Percentiles rank a stretch among this genome's conserved stretches.
phyloP scores from a whole-genome alignment of 2,329 filamentous ascomycete species.

The Septoria linicola region DNA sequence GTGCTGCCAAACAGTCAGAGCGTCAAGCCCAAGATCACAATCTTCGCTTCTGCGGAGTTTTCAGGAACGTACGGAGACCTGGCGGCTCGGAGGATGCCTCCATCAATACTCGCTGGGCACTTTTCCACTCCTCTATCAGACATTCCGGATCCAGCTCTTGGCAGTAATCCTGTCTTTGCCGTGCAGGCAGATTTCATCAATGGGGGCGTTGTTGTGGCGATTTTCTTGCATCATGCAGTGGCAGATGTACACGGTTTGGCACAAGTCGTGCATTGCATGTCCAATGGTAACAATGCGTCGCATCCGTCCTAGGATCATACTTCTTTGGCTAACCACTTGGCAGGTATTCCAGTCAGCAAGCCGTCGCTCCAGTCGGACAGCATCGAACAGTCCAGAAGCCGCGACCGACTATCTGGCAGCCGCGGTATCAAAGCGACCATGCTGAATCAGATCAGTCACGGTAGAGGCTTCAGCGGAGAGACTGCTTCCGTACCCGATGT shows the following conservation, averaged over 20 bases:
- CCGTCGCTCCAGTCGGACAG: slow-evolving; percentile 17
- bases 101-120: slow-evolving; percentile 14
- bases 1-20: slow-evolving; percentile 19
- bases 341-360: background rate
- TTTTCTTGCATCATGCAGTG: slow-evolving; percentile 28
- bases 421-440: slow-evolving; percentile 15
- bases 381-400: slow-evolving; percentile 13
- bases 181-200: slow-evolving; percentile 28
- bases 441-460: slow-evolving; percentile 12
- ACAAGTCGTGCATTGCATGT: slow-evolving; percentile 25
- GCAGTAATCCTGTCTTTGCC: slow-evolving; percentile 22
- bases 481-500: background rate
- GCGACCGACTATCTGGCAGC: slow-evolving; percentile 21
- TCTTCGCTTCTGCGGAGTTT: slow-evolving; percentile 11
- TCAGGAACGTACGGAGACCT: slow-evolving; percentile 12
- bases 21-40: slow-evolving; percentile 20
- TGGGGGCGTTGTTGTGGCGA: slow-evolving; percentile 25
- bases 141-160: slow-evolving; percentile 8
- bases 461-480: background rate
- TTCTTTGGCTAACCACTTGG: no score
- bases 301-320: background rate
- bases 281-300: slow-evolving; percentile 14
- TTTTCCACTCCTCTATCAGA: slow-evolving; percentile 24
- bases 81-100: slow-evolving; percentile 16
- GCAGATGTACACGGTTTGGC: slow-evolving; percentile 23